Evolutionary conservation across 805 yeast genomes (phyloP).

Genomic region (Pichia scutulata): DNA sequence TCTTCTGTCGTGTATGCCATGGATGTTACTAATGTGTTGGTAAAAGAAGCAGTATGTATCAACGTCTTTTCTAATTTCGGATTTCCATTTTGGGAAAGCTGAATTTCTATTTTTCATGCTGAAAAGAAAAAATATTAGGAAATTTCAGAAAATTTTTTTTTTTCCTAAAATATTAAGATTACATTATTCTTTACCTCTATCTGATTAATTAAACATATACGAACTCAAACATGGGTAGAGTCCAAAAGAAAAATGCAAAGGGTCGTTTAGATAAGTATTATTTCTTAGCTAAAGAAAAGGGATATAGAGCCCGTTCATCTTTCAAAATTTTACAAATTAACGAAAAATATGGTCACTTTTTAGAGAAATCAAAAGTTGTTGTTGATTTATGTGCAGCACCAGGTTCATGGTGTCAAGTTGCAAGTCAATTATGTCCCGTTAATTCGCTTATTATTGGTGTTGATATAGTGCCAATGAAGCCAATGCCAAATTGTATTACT

Average conservation of each 20-base stretch:
- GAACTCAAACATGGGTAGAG: constrained; percentile 44
- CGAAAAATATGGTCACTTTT: constrained; percentile 92
- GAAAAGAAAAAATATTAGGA: background rate
- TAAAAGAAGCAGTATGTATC: too few relatives aligned
- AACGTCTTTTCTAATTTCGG: too few relatives aligned
- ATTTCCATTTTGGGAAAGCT: background rate
- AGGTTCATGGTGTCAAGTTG: constrained; percentile 99
- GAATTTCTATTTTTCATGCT: background rate
- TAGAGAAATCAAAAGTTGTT: constrained; percentile 91
- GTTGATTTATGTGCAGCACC: constrained; percentile 99
- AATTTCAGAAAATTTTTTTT: background rate
- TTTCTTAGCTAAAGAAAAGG: constrained; percentile 93
- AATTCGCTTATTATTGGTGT: constrained; percentile 95
- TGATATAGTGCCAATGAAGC: constrained; percentile 95
- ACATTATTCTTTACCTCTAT: background rate
- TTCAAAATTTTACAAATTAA: constrained; percentile 92
- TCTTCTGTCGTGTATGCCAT: background rate
- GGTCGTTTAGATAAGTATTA: constrained; percentile 99
- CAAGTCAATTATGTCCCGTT: constrained; percentile 85
- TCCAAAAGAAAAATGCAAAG: constrained; percentile 92
- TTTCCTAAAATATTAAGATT: background rate
- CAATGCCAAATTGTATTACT: constrained; percentile 90
- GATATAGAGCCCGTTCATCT: constrained; percentile 98
- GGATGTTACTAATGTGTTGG: too few relatives aligned
- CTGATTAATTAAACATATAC: background rate